Conservation (phyloP, 306 rosid species). For the Pyrus communis region DNA sequence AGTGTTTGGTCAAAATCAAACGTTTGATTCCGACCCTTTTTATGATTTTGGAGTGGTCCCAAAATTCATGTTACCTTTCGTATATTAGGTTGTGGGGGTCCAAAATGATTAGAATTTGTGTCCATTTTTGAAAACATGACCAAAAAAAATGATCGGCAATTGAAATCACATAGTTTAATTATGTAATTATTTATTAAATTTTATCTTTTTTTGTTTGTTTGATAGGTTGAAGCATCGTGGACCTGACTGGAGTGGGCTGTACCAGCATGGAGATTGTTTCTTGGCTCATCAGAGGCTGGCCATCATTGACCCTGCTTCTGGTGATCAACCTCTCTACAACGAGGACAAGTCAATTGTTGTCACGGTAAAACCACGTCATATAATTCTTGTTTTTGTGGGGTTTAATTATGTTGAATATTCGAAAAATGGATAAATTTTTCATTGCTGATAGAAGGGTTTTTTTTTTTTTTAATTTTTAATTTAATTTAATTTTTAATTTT, state of each 20-base stretch:
- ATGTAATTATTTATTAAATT: too few species aligned
- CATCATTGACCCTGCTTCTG: slow-evolving; percentile 93
- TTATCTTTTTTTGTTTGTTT: background rate
- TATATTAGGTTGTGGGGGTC: background rate
- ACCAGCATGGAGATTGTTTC: slow-evolving; percentile 71
- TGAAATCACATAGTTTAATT: background rate
- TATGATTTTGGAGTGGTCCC: background rate
- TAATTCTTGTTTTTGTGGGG: background rate
- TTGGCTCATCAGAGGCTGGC: slow-evolving; percentile 96
- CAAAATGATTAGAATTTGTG: too few species aligned
- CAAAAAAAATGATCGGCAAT: background rate
- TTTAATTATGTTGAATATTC: background rate
- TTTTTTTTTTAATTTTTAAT: background rate
- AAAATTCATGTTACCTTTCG: background rate
- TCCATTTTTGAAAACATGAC: background rate
- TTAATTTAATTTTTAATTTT: too few species aligned
- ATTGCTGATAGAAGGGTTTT: background rate
- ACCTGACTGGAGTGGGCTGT: slow-evolving; percentile 95
- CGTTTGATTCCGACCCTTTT: background rate
- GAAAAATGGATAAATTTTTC: background rate
- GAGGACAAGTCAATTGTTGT: slow-evolving; percentile 75
- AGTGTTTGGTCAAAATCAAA: background rate
- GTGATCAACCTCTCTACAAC: slow-evolving; percentile 97
- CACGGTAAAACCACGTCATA: slow-evolving; percentile 38
- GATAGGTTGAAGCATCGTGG: slow-evolving; percentile 92